Base-by-base conservation (phyloP, 208 protist species). In the Naegleria lovaniensis region DNA sequence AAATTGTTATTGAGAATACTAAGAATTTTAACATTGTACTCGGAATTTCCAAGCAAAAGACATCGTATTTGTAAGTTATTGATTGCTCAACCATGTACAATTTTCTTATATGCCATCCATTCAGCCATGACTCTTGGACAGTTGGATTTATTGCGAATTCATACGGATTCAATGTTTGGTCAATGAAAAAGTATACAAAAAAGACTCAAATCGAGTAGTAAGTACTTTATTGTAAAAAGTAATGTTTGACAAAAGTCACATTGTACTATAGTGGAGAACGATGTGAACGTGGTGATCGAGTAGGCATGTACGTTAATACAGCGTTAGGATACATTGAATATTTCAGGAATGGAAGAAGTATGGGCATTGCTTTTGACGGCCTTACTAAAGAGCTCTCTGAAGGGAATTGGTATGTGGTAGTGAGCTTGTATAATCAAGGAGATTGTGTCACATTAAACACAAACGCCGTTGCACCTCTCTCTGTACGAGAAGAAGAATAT, bases 11-110 rank as follows among this genome's bases (percentile, higher is more conserved):
- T 36, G 67, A 79, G 9, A 79, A 33, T 36, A 79, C 67, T 36
- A 79, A 79, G 29, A 79, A 79, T 36, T 79, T 79, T 33, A 79
- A 79, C n/a, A 79, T 79, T 79, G 67, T 79, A 36, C 7, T 79
- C 9, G 67, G 67, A 36, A 79, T 79, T 13, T 13, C 25, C 16
- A 79, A 79, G n/a, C 67, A 79, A 79, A 79, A 79, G n/a, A 79
- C 67, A 36, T 29, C 67, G 5, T 79, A 79, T 79, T 79, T 36
- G 16, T 79, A 36, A 36, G 55, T 67, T n/a, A 67, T 67, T 19
- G 11, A 67, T 15, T 19, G n/a, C n/a, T n/a, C n/a, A n/a, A 48
- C 43, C 43, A 48, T 48, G 43, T 48, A 29, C 11, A 67, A 3
- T 67, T 67, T 67, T 67, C 55, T 67, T 4, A 67, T 4, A 67